Percentiles rank a stretch among this genome's conserved stretches.
Evolutionary conservation across 192 early-diverging fungal genomes (phyloP).

Genomic region (Pilobolus umbonatus): DNA sequence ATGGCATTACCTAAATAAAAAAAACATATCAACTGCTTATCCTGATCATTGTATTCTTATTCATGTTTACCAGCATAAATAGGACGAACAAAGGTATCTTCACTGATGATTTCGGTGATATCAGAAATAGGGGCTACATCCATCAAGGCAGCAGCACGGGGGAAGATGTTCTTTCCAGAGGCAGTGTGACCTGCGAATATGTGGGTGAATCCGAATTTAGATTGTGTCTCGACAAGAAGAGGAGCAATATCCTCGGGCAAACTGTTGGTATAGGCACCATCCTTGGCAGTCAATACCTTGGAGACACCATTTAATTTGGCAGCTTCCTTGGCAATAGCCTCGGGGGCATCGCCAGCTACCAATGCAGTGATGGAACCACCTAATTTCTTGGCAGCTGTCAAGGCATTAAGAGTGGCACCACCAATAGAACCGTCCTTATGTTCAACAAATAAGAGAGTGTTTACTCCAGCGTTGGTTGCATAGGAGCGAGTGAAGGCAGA

Average conservation of each 20-base stretch:
- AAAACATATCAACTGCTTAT: not conserved
- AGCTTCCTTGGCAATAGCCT: conserved; percentile 56
- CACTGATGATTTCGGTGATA: conserved; percentile 69
- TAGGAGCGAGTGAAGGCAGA: conserved; percentile 29
- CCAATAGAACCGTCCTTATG: conserved; percentile 72
- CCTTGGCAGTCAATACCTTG: conserved; percentile 85
- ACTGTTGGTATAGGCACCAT: conserved; percentile 69
- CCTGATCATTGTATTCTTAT: not conserved
- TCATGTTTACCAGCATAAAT: conserved; percentile 85
- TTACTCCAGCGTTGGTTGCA: conserved; percentile 47
- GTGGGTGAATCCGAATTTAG: conserved; percentile 73
- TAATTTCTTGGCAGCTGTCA: conserved; percentile 79
- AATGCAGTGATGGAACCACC: conserved; percentile 84
- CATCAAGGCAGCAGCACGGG: conserved; percentile 86
- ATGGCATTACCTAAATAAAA: conserved; percentile 78
- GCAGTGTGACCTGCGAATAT: conserved; percentile 84
- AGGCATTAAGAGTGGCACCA: conserved; percentile 76
- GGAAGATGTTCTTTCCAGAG: conserved; percentile 92
- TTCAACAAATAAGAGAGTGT: conserved; percentile 88
- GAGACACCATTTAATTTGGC: conserved; percentile 62
- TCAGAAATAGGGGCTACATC: conserved; percentile 92
- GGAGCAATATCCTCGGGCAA: conserved; percentile 80
- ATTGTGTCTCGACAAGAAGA: conserved; percentile 65
- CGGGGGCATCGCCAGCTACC: conserved; percentile 74
- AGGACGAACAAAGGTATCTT: conserved; percentile 90